Evolutionary conservation across 202 grass and related monocot species (phyloP), one percentile per base, ranked within the genome.

Genomic region (Panicum hallii): DNA sequence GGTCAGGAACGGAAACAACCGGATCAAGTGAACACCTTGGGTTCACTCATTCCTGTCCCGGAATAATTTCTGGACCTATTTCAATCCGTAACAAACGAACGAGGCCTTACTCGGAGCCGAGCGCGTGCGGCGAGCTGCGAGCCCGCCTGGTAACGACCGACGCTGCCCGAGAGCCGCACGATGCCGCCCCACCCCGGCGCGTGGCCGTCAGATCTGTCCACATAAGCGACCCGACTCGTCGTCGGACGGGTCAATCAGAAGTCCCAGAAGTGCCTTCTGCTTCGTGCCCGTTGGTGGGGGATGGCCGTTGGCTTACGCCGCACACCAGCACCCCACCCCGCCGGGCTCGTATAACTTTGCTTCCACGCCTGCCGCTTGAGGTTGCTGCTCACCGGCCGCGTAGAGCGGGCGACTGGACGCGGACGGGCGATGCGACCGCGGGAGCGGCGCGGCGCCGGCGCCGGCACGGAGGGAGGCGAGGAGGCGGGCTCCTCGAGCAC

Each of bases 281-380:
- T 26, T 50, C 48, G 56, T 65, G 56, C 20, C 74, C 26, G 47
- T 56, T 17, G 58, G 68, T 77, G 43, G 12, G 52, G 19, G 52
- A 0, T 3, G 10, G 57, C 10, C 70, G 63, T 80, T 84, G 84
- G 46, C 89, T 87, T 90, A n/a, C 70, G 54, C 63, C 4, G 89
- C 89, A 90, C 89, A 71, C 65, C 56, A 89, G 32, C 52, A 26
- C 6, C 52, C 12, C 5, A 60, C 9, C 76, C 45, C 56, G 22
- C 64, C 58, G 64, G 81, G 69, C 75, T 15, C 75, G 63, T 82
- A 34, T 32, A 74, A 46, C 53, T 87, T 87, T 72, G 55, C 65
- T 32, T 55, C 70, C 63, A 52, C 65, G 83, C 79, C 81, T 90
- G 17, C 67, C 66, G 79, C 88, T 79, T 78, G 57, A 80, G 47